These are phyloP conservation scores for Stenocarpella maydis DNA, from an alignment of 2,329 filamentous ascomycete species.

Conservation along the genomic window DNA sequence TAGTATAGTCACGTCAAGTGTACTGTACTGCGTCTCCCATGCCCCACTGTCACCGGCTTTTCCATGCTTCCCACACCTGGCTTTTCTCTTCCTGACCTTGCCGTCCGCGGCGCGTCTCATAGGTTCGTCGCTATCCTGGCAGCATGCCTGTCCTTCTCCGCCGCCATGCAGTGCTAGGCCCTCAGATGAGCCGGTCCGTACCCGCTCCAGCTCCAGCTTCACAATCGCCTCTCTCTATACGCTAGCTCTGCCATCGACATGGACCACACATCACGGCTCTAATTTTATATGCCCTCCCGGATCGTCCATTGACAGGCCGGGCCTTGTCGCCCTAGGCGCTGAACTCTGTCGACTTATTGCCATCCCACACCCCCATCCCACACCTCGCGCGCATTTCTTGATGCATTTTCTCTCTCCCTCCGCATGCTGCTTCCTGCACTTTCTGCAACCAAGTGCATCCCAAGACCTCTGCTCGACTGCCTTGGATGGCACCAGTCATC, in stretches of 20 bases:
- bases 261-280: slow-evolving; percentile 47
- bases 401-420: slow-evolving; percentile 35
- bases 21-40: slow-evolving; percentile 48
- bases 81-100: slow-evolving; percentile 30
- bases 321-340: slow-evolving; percentile 53
- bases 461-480: slow-evolving; percentile 22
- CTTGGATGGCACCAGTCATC: slow-evolving; percentile 25
- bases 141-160: slow-evolving; percentile 34
- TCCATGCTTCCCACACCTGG: slow-evolving; percentile 41
- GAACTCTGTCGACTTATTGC: slow-evolving; percentile 50
- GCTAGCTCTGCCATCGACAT: slow-evolving; percentile 49
- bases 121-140: slow-evolving; percentile 46
- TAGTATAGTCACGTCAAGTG: too few relatives aligned
- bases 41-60: slow-evolving; percentile 44
- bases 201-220: slow-evolving; percentile 55
- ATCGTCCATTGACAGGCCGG: slow-evolving; percentile 54
- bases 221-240: slow-evolving; percentile 43
- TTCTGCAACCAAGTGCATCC: slow-evolving; percentile 26
- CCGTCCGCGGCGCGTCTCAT: slow-evolving; percentile 28
- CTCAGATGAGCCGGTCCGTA: slow-evolving; percentile 52
- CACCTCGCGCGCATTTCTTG: slow-evolving; percentile 37
- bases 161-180: slow-evolving; percentile 47
- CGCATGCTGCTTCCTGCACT: slow-evolving; percentile 33
- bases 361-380: slow-evolving; percentile 47
- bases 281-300: slow-evolving; percentile 54